Evolutionary conservation across 148 eudicot species (phyloP).

Genomic region (Rheum nobile): DNA sequence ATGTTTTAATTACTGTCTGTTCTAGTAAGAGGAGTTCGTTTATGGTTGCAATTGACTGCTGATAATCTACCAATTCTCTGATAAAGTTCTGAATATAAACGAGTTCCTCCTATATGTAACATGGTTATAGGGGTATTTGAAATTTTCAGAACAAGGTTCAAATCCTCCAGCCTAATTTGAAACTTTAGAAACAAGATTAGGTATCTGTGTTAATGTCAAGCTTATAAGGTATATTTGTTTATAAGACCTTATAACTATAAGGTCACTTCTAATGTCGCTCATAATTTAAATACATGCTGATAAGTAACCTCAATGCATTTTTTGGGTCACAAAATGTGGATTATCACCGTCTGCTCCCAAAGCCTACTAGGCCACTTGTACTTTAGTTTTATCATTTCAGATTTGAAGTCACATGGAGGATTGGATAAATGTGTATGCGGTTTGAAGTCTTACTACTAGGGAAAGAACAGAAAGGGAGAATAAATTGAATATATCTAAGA

Average conservation of each 20-base stretch:
- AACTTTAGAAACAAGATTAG: neutral
- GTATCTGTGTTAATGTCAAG: no score
- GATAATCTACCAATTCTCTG: neutral
- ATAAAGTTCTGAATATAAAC: neutral
- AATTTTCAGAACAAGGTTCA: neutral
- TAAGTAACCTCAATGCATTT: neutral
- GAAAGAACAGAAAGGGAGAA: no score
- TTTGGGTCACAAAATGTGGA: neutral
- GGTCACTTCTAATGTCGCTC: neutral
- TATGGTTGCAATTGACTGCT: neutral
- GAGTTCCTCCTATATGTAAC: neutral
- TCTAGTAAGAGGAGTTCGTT: neutral
- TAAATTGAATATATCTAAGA: no score
- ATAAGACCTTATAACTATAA: neutral
- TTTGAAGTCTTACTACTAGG: no score
- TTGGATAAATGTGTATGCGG: no score
- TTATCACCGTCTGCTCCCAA: no score
- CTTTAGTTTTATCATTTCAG: neutral
- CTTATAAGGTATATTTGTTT: neutral
- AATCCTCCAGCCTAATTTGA: neutral
- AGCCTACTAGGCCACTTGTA: neutral
- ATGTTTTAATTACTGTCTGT: neutral
- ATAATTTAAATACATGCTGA: neutral
- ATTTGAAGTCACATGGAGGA: no score
- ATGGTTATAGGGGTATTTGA: neutral